A percentile compares a stretch with the other conserved stretches of the same genome.
Conservation (phyloP, 805 yeast species). For the Blastobotrys terrestris region DNA sequence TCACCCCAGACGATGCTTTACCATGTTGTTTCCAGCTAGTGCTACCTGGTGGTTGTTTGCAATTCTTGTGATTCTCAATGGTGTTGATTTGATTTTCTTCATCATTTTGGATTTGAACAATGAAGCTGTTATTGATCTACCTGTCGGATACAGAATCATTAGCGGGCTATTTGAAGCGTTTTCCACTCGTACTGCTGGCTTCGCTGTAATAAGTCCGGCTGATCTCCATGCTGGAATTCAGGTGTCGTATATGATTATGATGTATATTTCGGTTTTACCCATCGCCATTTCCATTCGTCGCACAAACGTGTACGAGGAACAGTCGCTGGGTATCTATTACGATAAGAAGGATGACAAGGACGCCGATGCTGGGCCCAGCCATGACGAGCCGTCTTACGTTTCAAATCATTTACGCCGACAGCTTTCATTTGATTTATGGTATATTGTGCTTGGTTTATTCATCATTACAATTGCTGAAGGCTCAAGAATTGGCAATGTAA, state of each 20-base stretch:
- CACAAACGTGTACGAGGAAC: conserved; percentile 97
- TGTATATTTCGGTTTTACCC: conserved; percentile 96
- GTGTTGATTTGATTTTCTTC: conserved; percentile 73
- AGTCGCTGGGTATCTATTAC: conserved; percentile 86
- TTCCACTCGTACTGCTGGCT: conserved; percentile 92
- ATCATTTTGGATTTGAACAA: conserved; percentile 63
- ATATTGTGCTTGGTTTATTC: conserved; percentile 76
- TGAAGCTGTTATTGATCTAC: conserved; percentile 43
- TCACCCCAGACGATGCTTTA: conserved; percentile 96
- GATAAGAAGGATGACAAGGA: conserved; percentile 28
- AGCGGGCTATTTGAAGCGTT: conserved; percentile 89
- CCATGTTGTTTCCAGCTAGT: conserved; percentile 80
- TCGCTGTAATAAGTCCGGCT: conserved; percentile 64
- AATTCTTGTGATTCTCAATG: conserved; percentile 66
- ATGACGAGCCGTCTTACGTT: conserved; percentile 44
- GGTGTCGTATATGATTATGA: conserved; percentile 91
- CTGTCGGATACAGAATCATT: conserved; percentile 63
- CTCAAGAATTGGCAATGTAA: conserved; percentile 42
- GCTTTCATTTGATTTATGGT: conserved; percentile 93
- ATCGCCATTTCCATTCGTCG: conserved; percentile 93
- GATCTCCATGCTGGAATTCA: conserved; percentile 83
- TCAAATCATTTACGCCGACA: conserved; percentile 88
- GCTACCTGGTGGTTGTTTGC: conserved; percentile 94
- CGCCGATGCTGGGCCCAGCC: conserved; percentile 22
- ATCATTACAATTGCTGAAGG: conserved; percentile 86